Percentiles rank a stretch among this genome's conserved stretches.
These are phyloP conservation scores for Taxawa tesnikishii DNA, from an alignment of 2,329 filamentous ascomycete genomes.

Conservation along the genomic window DNA sequence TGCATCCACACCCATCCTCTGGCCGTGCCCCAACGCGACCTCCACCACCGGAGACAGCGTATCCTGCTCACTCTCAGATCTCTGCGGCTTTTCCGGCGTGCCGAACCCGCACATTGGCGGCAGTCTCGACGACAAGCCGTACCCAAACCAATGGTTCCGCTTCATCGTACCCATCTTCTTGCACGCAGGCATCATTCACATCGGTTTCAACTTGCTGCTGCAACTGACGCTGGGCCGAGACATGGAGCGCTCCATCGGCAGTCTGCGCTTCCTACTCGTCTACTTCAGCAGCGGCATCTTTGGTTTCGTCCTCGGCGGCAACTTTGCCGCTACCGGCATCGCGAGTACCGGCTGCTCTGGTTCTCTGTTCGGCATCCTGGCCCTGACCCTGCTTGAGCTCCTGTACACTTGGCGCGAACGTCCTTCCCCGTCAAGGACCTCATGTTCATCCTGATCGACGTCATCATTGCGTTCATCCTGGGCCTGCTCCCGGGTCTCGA, in stretches of 20 bases:
- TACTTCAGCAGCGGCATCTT: slow-evolving; percentile 91
- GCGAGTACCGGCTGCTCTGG: slow-evolving; percentile 81
- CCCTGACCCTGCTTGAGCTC: slow-evolving; percentile 75
- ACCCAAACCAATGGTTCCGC: slow-evolving; percentile 90
- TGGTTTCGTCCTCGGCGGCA: slow-evolving; percentile 87
- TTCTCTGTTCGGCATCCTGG: slow-evolving; percentile 81
- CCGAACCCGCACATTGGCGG: slow-evolving; percentile 47
- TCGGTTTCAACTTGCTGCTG: slow-evolving; percentile 86
- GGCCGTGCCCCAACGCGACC: slow-evolving; percentile 65
- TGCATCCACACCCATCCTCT: slow-evolving; percentile 41
- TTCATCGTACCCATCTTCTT: slow-evolving; percentile 95
- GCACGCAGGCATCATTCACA: slow-evolving; percentile 87
- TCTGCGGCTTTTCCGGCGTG: slow-evolving; percentile 75
- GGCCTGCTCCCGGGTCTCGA: slow-evolving; percentile 86
- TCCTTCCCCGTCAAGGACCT: slow-evolving; percentile 67
- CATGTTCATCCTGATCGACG: slow-evolving; percentile 74
- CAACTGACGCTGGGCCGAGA: slow-evolving; percentile 84
- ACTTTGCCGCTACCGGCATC: slow-evolving; percentile 73
- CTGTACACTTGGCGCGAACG: slow-evolving; percentile 87
- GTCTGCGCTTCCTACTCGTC: slow-evolving; percentile 75
- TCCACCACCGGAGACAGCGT: slow-evolving; percentile 48
- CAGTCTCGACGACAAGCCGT: slow-evolving; percentile 42
- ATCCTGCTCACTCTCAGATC: slow-evolving; percentile 61
- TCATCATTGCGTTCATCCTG: slow-evolving; percentile 81
- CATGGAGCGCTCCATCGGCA: slow-evolving; percentile 83